Conservation (phyloP, 2,329 filamentous ascomycete species). For the Penicillium hesseltinei region DNA sequence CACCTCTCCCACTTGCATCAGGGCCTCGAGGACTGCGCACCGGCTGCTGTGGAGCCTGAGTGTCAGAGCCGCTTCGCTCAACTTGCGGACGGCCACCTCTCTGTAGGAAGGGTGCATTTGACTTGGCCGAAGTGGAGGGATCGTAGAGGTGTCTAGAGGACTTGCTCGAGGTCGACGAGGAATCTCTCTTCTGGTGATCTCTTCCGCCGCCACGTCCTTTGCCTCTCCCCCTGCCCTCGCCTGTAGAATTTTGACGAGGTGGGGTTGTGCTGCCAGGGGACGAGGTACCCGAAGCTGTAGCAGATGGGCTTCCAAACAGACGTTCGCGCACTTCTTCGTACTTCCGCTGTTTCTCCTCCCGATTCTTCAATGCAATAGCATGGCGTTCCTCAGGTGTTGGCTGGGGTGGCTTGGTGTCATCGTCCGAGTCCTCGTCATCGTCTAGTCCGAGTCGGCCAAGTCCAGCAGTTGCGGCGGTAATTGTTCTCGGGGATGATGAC, state of each 20-base stretch:
- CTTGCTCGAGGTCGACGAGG: conserved; percentile 37
- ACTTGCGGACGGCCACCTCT: conserved; percentile 42
- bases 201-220: conserved; percentile 52
- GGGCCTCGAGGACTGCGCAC: conserved; percentile 75
- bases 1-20: conserved; percentile 71
- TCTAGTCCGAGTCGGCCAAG: conserved; percentile 50
- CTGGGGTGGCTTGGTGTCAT: conserved; percentile 60
- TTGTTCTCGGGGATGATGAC: conserved; percentile 36
- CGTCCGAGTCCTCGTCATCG: conserved; percentile 64
- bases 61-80: conserved; percentile 41
- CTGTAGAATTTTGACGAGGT: conserved; percentile 43
- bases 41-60: conserved; percentile 52
- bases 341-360: conserved; percentile 83
- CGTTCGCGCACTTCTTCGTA: conserved; percentile 87
- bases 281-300: conserved; percentile 54
- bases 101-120: conserved; percentile 52
- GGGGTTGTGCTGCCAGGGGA: conserved; percentile 64
- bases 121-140: conserved; percentile 67
- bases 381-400: conserved; percentile 74
- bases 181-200: conserved; percentile 43
- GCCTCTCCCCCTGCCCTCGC: conserved; percentile 43
- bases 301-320: conserved; percentile 67
- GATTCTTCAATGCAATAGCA: conserved; percentile 72
- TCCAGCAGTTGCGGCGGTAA: conserved; percentile 44
- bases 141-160: conserved; percentile 68